phyloP scores from a whole-genome alignment of 495 filamentous ascomycete species.

The Xylaria cubensis region DNA sequence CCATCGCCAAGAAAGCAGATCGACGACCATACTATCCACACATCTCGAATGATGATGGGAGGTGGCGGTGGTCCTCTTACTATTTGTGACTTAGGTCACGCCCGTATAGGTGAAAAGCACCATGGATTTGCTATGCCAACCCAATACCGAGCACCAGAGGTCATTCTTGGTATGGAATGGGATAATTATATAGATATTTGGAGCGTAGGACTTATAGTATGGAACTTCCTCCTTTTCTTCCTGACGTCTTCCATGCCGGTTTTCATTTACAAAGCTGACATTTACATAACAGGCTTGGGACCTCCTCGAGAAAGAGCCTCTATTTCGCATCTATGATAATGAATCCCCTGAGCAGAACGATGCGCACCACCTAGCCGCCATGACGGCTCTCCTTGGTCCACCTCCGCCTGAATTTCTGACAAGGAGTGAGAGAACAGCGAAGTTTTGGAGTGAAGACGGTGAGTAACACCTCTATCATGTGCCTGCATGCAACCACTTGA shows the following conservation, averaged over 20 bases:
- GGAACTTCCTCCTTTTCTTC: background rate
- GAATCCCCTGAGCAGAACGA: slow-evolving; percentile 31
- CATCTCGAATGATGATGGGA: slow-evolving; percentile 25
- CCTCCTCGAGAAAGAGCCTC: slow-evolving; percentile 30
- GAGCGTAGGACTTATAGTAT: slow-evolving; percentile 15
- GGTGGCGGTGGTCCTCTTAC: slow-evolving; percentile 24
- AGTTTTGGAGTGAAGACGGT: slow-evolving; percentile 11
- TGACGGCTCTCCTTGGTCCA: slow-evolving; percentile 27
- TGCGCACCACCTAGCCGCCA: slow-evolving; percentile 23
- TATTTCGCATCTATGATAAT: slow-evolving; percentile 27
- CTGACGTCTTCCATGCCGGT: too few species aligned
- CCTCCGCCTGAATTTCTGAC: slow-evolving; percentile 22
- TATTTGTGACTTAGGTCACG: slow-evolving; percentile 30
- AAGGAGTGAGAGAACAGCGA: slow-evolving; percentile 20
- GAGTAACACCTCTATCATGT: background rate
- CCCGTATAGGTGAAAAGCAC: slow-evolving; percentile 27
- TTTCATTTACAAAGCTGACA: slow-evolving; percentile 8
- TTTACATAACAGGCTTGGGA: slow-evolving; percentile 30
- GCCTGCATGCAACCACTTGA: background rate
- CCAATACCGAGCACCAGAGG: slow-evolving; percentile 16
- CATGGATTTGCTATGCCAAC: slow-evolving; percentile 22
- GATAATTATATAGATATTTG: slow-evolving; percentile 8
- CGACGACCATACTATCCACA: slow-evolving; percentile 27
- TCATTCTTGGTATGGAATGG: slow-evolving; percentile 13
- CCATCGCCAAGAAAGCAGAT: slow-evolving; percentile 24